Conservation (phyloP, 139 green algal genomes). For the Picocystis salinarum region DNA sequence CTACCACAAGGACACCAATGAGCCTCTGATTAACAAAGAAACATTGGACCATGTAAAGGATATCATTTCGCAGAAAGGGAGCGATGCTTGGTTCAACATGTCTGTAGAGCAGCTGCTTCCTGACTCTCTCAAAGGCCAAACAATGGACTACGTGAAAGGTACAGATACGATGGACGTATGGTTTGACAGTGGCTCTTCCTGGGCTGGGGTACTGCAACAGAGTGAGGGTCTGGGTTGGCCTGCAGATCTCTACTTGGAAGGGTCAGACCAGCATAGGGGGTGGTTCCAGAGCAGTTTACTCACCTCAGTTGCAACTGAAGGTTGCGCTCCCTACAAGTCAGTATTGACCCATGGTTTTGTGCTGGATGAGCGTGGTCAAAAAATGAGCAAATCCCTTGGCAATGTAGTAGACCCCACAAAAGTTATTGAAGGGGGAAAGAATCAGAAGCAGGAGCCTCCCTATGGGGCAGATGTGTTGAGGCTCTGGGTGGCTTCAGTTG, state of each 20-base stretch:
- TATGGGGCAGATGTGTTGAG: constrained; percentile 87
- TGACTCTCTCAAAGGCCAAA: constrained; percentile 23
- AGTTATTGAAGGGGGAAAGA: constrained; percentile 74
- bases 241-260: constrained; percentile 94
- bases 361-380: constrained; percentile 72
- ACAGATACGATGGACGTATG: constrained; percentile 99
- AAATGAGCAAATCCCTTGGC: constrained; percentile 84
- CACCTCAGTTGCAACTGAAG: constrained; percentile 70
- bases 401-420: constrained; percentile 85
- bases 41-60: constrained; percentile 61
- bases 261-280: constrained; percentile 87
- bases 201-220: constrained; percentile 61
- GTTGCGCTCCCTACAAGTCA: constrained; percentile 61
- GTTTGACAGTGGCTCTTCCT: constrained; percentile 91
- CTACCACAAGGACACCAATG: constrained; percentile 70
- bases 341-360: constrained; percentile 91
- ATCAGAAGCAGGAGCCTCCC: constrained; percentile 68
- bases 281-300: constrained; percentile 96
- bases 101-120: constrained; percentile 74
- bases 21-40: constrained; percentile 75
- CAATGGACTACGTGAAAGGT: constrained; percentile 40
- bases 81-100: constrained; percentile 66
- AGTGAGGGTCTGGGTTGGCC: constrained; percentile 41
- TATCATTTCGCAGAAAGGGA: constrained; percentile 45
- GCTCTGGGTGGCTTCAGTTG: constrained; percentile 84